Conservation (phyloP, 495 filamentous ascomycete genomes). For the Durotheca rogersii region DNA sequence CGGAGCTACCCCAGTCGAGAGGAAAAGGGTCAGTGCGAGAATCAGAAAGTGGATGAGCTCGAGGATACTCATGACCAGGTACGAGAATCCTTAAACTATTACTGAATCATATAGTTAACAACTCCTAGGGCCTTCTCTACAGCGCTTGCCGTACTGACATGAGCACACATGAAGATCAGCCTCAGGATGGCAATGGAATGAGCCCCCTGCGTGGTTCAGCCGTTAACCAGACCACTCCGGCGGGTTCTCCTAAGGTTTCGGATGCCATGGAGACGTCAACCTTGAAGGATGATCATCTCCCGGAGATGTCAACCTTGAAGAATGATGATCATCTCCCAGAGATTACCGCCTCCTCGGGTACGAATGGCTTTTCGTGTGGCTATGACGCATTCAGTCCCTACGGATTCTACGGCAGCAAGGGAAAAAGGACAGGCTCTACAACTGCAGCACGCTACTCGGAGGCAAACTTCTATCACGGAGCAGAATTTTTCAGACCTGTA, state of each 20-base stretch:
- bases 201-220: background rate
- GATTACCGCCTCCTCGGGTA: background rate
- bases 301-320: background rate
- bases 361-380: background rate
- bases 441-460: background rate
- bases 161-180: too few species aligned
- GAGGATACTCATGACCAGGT: background rate
- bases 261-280: background rate
- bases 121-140: background rate
- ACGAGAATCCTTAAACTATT: background rate
- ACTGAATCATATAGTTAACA: background rate
- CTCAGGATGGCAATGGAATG: too few species aligned
- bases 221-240: background rate
- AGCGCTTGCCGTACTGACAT: background rate
- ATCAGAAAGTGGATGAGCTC: too few species aligned
- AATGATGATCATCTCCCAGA: background rate
- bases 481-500: constrained; percentile 4
- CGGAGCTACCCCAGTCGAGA: too few species aligned
- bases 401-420: background rate
- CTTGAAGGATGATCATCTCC: background rate
- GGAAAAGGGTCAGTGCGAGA: too few species aligned
- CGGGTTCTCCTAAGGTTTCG: too few species aligned
- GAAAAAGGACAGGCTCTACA: too few species aligned
- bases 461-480: background rate
- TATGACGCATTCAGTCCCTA: background rate